phyloP scores from a whole-genome alignment of 768 basidiomycete genomes.

The Tricholoma sp. region DNA sequence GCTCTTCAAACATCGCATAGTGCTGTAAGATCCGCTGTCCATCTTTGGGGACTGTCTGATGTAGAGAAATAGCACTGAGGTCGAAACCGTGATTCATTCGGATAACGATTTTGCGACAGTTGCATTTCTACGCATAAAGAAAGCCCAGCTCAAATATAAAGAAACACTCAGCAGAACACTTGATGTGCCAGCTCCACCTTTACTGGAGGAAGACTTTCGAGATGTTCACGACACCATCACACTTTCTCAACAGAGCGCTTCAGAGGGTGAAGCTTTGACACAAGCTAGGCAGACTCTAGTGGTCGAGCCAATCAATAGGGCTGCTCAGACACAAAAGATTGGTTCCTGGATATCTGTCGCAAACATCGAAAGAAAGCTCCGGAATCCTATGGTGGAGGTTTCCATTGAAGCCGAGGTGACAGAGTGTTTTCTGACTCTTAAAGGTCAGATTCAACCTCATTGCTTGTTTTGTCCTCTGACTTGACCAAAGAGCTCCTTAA shows the following conservation, averaged over 20 bases:
- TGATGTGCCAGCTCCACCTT: conserved; percentile 37
- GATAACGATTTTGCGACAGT: conserved; percentile 86
- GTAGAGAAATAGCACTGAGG: conserved; percentile 42
- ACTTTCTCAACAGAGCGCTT: conserved; percentile 5
- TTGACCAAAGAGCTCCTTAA: conserved; percentile 46
- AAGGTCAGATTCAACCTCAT: conserved; percentile 39
- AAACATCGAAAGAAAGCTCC: conserved; percentile 40
- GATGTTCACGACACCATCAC: conserved; percentile 20
- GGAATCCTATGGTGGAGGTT: conserved; percentile 15
- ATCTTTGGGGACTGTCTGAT: conserved; percentile 4
- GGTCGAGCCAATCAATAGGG: neutral
- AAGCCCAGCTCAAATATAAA: conserved; percentile 61
- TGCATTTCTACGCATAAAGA: conserved; percentile 80
- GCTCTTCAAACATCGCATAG: conserved; percentile 74
- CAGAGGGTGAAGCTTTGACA: neutral
- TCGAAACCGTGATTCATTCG: conserved; percentile 71
- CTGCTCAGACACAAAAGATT: conserved; percentile 21
- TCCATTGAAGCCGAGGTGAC: conserved; percentile 68
- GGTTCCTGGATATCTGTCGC: conserved; percentile 69
- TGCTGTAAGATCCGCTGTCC: conserved; percentile 44
- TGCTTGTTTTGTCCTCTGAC: neutral
- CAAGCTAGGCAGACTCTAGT: neutral
- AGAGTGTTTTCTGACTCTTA: conserved; percentile 58
- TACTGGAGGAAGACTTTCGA: conserved; percentile 44
- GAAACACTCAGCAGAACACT: neutral